Evolutionary conservation across 2,329 filamentous ascomycete genomes (phyloP).

Genomic region (Geosmithia morbida): DNA sequence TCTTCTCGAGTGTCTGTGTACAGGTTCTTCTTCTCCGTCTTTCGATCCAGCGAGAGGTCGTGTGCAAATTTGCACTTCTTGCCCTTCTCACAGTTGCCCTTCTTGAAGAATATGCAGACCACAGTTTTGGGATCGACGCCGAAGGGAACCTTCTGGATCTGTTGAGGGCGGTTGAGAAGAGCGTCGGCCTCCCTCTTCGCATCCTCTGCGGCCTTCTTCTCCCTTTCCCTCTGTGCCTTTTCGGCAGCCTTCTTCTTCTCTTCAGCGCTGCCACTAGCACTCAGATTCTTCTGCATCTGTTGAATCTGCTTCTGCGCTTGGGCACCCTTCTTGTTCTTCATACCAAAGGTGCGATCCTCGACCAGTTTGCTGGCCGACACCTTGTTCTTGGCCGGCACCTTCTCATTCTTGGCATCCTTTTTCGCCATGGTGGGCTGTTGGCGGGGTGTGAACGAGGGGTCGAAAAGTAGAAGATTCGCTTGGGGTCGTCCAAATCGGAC

Average conservation of each 20-base stretch:
- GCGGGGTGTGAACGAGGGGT: constrained; percentile 8
- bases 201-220: constrained; percentile 81
- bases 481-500: neutral
- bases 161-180: constrained; percentile 79
- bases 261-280: constrained; percentile 65
- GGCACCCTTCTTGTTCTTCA: constrained; percentile 99
- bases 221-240: constrained; percentile 56
- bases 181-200: constrained; percentile 69
- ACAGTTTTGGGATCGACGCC: constrained; percentile 97
- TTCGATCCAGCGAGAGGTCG: constrained; percentile 77
- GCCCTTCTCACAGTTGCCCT: constrained; percentile 93
- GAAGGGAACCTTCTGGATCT: constrained; percentile 95
- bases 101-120: constrained; percentile 92
- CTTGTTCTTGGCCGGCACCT: constrained; percentile 35
- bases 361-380: constrained; percentile 45
- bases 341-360: constrained; percentile 96
- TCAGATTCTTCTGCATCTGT: constrained; percentile 61
- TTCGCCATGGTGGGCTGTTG: constrained; percentile 54
- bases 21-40: constrained; percentile 80
- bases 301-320: constrained; percentile 83
- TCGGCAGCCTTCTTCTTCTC: constrained; percentile 68
- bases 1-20: constrained; percentile 72
- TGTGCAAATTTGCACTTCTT: constrained; percentile 98
- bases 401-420: constrained; percentile 38
- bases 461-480: neutral